phyloP scores from a whole-genome alignment of 805 yeast genomes.

The Myxozyma melibiosi region DNA sequence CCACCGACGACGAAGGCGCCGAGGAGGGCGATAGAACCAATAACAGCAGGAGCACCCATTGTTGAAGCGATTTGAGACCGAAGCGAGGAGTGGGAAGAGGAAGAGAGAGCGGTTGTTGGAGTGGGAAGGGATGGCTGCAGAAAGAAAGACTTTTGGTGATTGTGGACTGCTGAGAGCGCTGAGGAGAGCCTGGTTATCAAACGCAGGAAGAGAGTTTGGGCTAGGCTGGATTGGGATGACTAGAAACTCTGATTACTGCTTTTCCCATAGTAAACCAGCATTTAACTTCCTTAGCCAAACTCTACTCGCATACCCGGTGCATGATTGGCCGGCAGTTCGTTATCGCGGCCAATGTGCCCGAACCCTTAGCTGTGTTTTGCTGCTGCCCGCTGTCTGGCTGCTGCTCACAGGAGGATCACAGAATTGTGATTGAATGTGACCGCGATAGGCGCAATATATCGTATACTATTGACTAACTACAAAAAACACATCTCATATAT shows the following conservation, averaged over 20 bases:
- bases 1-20: slow-evolving; percentile 45
- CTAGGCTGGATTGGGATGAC: neutral
- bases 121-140: slow-evolving; percentile 12
- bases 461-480: neutral
- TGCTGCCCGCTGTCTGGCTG: neutral
- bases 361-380: neutral
- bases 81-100: slow-evolving; percentile 7
- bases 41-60: slow-evolving; percentile 36
- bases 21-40: slow-evolving; percentile 39
- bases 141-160: slow-evolving; percentile 10
- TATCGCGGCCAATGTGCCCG: slow-evolving; percentile 2
- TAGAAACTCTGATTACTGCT: neutral
- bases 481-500: slow-evolving; percentile 1
- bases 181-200: slow-evolving; percentile 11
- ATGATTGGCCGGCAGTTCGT: slow-evolving; percentile 18
- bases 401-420: neutral
- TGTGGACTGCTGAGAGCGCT: slow-evolving; percentile 5
- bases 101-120: neutral
- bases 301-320: slow-evolving; percentile 6
- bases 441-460: too few relatives aligned
- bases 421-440: neutral
- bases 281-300: neutral
- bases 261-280: neutral
- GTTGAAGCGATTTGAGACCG: neutral
- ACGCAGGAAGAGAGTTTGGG: neutral